Percentiles rank a stretch among this genome's conserved stretches.
Evolutionary conservation across 306 rosid species (phyloP).

Genomic region (Vigna angularis): DNA sequence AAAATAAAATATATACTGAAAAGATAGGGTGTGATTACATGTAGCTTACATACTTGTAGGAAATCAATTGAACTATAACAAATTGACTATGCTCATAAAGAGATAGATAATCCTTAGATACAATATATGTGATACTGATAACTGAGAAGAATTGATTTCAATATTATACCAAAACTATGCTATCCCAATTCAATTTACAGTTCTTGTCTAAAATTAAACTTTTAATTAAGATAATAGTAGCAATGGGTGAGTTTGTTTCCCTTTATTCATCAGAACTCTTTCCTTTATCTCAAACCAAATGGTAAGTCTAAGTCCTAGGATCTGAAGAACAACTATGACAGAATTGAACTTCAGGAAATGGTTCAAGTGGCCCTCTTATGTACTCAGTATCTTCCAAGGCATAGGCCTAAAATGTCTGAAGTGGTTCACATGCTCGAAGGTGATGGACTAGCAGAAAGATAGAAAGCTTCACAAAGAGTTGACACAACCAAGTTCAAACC

Average conservation of each 20-base stretch:
- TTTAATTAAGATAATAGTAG: background rate
- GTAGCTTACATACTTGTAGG: background rate
- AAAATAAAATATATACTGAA: background rate
- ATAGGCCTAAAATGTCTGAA: slow-evolving; percentile 63
- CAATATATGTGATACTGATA: background rate
- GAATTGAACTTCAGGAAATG: slow-evolving; percentile 61
- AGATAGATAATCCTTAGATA: background rate
- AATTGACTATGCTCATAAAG: background rate
- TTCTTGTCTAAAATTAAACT: background rate
- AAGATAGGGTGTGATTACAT: background rate
- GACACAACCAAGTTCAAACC: slow-evolving; percentile 47
- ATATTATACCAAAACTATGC: background rate
- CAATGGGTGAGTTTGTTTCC: slow-evolving; percentile 37
- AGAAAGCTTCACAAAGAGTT: slow-evolving; percentile 60
- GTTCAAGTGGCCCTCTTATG: slow-evolving; percentile 62
- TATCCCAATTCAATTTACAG: background rate
- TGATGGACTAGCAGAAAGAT: slow-evolving; percentile 59
- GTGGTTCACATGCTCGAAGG: slow-evolving; percentile 64
- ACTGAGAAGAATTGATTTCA: background rate
- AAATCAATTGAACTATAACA: background rate
- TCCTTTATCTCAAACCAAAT: background rate
- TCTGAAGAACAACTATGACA: slow-evolving; percentile 56
- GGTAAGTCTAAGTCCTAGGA: slow-evolving; percentile 38
- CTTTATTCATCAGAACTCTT: background rate
- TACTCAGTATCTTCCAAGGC: slow-evolving; percentile 58